Evolutionary conservation across 495 filamentous ascomycete species (phyloP), one percentile per base, ranked within the genome.

Genomic region (Lophium mytilinum): DNA sequence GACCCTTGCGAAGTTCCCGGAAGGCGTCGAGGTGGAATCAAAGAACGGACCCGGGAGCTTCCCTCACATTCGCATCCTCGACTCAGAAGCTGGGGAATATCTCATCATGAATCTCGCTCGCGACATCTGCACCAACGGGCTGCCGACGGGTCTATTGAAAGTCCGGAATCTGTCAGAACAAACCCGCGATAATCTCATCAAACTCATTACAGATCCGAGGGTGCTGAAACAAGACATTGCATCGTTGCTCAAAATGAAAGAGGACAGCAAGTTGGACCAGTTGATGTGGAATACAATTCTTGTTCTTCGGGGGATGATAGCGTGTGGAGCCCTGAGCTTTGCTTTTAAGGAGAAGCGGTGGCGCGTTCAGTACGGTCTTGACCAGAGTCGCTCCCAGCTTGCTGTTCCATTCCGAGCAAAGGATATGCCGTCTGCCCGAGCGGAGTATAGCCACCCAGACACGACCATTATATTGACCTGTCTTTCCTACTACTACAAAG

Each of bases 371-470:
- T 89, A 84, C 58, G 85, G 85, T 0, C 72, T 85, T 34, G 71
- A 80, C 61, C 69, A 61, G 0, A 64, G 52, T 43, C 68, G 81
- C 40, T 80, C 78, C 0, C 71, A 72, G 53, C 73, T 88, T 1
- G 86, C 86, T 4, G 84, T 90, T 0, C 87, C 88, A 0, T 92
- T 79, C 55, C 73, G 80, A n/a, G 80, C 82, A 1, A 92, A 90
- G 58, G 86, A 85, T 49, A 77, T 62, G 18, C 86, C 85, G 1
- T 72, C 83, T 0, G 70, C 74, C 0, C 73, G 80, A 3, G 80
- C 87, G 0, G 87, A 90, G 60, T 90, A 86, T 67, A 83, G 84
- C 37, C 85, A 91, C 58, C 86, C 86, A 0, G 86, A 91, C 64
- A 80, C 84, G 0, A 73, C 77, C 35, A 83, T 90, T 18, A 55